A percentile compares a stretch with the other conserved stretches of the same genome.
Conservation (phyloP, 1,284 basidiomycete species). For the Mycena sp. region DNA sequence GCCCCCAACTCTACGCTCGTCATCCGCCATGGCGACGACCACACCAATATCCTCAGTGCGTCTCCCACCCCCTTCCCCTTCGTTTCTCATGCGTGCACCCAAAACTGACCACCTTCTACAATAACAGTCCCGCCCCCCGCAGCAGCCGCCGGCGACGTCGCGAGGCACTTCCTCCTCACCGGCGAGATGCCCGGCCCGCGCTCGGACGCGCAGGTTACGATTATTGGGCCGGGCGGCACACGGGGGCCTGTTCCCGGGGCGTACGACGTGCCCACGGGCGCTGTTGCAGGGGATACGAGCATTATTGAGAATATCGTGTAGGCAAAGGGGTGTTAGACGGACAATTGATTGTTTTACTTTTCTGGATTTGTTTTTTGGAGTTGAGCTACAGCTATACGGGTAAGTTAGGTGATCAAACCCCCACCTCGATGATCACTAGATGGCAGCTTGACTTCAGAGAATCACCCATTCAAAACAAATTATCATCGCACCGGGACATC, state of each 20-base stretch:
- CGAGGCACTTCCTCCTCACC: constrained; percentile 1
- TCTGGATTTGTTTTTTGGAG: too few species aligned
- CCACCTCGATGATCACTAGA: too few species aligned
- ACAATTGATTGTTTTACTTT: too few species aligned
- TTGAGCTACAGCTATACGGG: too few species aligned
- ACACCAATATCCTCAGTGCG: constrained; percentile 13
- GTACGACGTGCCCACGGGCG: constrained; percentile 16
- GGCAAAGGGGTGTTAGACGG: too few species aligned
- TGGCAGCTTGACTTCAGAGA: too few species aligned
- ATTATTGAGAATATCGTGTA: constrained; percentile 3
- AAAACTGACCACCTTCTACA: neutral
- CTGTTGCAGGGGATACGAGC: constrained; percentile 12
- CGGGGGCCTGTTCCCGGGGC: constrained; percentile 4
- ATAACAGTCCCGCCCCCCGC: constrained; percentile 4
- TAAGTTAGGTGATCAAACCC: too few species aligned
- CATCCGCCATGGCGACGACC: constrained; percentile 28
- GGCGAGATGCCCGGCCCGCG: constrained; percentile 19
- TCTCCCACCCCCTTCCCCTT: neutral
- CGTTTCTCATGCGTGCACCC: neutral
- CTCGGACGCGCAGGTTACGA: neutral
- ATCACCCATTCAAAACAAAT: too few species aligned
- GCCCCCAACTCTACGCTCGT: constrained; percentile 25
- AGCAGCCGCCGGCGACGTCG: neutral
- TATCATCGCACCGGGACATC: too few species aligned
- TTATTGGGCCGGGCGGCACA: neutral